Evolutionary conservation across 208 protist genomes (phyloP), one percentile per base, ranked within the genome.

Genomic region (Leishmania major): DNA sequence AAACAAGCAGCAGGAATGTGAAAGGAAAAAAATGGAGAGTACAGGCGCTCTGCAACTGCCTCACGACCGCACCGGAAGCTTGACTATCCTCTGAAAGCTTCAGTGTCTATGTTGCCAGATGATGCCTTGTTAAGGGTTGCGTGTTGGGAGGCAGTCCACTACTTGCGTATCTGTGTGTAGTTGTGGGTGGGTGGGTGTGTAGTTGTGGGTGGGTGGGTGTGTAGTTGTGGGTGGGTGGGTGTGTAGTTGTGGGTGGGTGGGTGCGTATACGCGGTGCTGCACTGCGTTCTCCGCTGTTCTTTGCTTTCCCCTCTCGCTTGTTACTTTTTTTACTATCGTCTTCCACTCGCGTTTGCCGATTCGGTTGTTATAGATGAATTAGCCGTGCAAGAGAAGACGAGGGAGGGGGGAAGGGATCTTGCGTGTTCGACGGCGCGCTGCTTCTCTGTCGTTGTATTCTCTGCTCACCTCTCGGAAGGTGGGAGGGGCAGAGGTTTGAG

Each of bases 11-110:
- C 53, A 15, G 49, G n/a, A 57, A 28, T 2, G 64, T 25, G 57
- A 74, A 77, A 53, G 53, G 69, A 66, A 69, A 79, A 69, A 75
- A 45, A 45, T 45, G 69, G 43, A 43, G 53, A 25, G 11, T n/a
- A 78, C 53, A 45, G n/a, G 35, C 22, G 66, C 5, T 31, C 74
- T 35, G 59, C 15, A 31, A 35, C 40, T 51, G 49, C 45, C 51
- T 40, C 22, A 69, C 59, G 28, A 57, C 7, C 74, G 31, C 31
- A 43, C 15, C 13, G 13, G 13, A 69, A 31, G 35, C 35, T 25
- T 40, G 10, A 35, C 64, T 69, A 69, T 25, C 17, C 1, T 31
- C 64, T 69, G n/a, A 69, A 35, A 19, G 31, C 64, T 31, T 40
- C 64, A 22, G 64, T 43, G 17, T 25, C 13, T 35, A 19, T 69